Evolutionary conservation across 83 land plant species (phyloP).

Genomic region (Thuja plicata): DNA sequence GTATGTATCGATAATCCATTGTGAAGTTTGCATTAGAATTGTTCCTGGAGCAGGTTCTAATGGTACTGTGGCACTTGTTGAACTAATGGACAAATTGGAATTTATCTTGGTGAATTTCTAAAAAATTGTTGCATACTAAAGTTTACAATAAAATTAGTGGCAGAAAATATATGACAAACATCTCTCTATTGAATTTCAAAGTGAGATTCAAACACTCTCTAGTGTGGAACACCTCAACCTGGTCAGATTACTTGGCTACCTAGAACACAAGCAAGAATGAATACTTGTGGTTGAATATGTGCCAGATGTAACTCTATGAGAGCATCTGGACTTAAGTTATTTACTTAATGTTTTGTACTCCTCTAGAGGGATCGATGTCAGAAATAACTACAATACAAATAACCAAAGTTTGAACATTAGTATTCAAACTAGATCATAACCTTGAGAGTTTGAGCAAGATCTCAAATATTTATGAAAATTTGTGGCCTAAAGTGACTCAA

Average conservation of each 20-base stretch:
- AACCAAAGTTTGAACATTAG: not conserved
- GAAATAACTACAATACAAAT: not conserved
- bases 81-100: constrained; percentile 1
- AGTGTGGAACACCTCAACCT: constrained; percentile 69
- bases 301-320: constrained; percentile 84
- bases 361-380: not conserved
- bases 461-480: not conserved
- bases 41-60: not conserved
- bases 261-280: constrained; percentile 61
- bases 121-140: not conserved
- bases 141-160: not conserved
- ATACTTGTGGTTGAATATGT: constrained; percentile 79
- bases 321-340: constrained; percentile 76
- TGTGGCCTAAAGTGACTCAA: not conserved
- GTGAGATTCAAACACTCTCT: constrained; percentile 58
- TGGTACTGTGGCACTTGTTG: not conserved
- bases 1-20: not conserved
- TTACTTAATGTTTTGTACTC: not conserved
- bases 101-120: not conserved
- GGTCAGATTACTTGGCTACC: constrained; percentile 60
- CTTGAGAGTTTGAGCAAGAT: not conserved
- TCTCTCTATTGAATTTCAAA: constrained; percentile 50
- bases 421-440: not conserved
- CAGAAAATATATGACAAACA: constrained; percentile 55
- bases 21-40: not conserved